Evolutionary conservation across 495 filamentous ascomycete genomes (phyloP), one percentile per base, ranked within the genome.

Genomic region (Pseudevernia furfuracea): DNA sequence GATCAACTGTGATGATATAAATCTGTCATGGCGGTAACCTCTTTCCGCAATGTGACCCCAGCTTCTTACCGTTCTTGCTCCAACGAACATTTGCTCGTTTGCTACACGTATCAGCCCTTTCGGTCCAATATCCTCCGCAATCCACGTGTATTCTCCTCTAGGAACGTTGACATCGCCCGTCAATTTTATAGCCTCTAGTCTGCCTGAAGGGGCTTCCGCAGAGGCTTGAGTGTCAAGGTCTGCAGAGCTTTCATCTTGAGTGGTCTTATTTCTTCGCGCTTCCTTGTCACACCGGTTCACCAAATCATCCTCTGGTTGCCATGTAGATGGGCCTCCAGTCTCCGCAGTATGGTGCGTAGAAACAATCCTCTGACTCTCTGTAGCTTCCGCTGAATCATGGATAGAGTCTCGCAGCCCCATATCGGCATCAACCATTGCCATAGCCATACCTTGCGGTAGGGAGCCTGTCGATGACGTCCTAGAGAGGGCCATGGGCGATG

Each of bases 151-250:
- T 70, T 96, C 87, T 21, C 93, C 93, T 46, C 92, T 81, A 9
- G 92, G 93, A 28, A 97, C 84, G 67, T 96, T 94, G 0, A 84
- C 82, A 68, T 97, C 92, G 4, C 93, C 93, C 0, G 92, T 97
- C 39, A 97, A 76, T 71, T 97, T 97, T 71, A 96, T 83, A 0
- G 87, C 92, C 68, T 90, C 84, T 7, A 96, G 66, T 23, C 84
- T 76, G 17, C 89, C 90, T 21, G 44, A 63, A 52, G 66, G 48
- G 4, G 62, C 60, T 21, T 64, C 59, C 3, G 28, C 48, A 43
- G 37, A 49, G 8, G 4, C 11, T 60, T 59, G 43, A 32, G 56
- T 34, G 41, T 56, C 28, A 52, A 14, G 1, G 15, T 2, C 4
- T 30, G 25, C 25, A 3, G 23, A 9, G 46, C 11, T 7, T 12